Evolutionary conservation across 441 rosid genomes (phyloP), one percentile per base, ranked within the genome.

Genomic region (Brassica hybrid): DNA sequence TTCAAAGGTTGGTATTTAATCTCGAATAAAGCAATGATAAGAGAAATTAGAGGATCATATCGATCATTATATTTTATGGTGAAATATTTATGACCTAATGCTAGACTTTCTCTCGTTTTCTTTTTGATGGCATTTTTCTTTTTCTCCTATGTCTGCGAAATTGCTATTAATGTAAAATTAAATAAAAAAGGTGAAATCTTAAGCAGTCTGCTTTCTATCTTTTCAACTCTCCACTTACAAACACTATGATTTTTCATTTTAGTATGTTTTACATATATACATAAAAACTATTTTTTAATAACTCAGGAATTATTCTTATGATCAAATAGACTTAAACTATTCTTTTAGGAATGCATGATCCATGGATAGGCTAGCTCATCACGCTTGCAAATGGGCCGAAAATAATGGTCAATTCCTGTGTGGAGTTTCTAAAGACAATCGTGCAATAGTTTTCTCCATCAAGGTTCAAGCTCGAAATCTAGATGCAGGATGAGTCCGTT

Each of bases 241-340:
- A 73, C 78, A 78, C 52, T 61, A 78, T 78, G 78, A 78, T 78
- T 73, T 38, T 67, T 56, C 70, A 73, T 78, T 73, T 74, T 69
- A 69, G 43, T 19, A 61, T 73, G 11, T 17, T 54, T 48, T 69
- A 63, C 65, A 25, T 21, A 60, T 32, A 27, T 23, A 59, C 32
- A 61, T 9, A n/a, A 19, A 19, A 19, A 19, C 21, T 19, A 19
- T 19, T 19, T 19, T 19, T 19, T 19, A 19, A 19, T 19, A 19
- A 19, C 21, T 19, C 21, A 19, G 21, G 21, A 19, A 19, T 19
- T 19, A 19, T 19, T 19, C 21, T 19, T 19, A 19, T 19, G 21
- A 19, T 19, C 21, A 19, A 19, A 19, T 19, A 19, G 21, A 19
- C 21, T 19, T 19, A 19, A 19, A 19, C 21, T 19, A 19, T 19